Evolutionary conservation across 2,329 filamentous ascomycete genomes (phyloP).

Genomic region (Aspergillus spinulosporus): DNA sequence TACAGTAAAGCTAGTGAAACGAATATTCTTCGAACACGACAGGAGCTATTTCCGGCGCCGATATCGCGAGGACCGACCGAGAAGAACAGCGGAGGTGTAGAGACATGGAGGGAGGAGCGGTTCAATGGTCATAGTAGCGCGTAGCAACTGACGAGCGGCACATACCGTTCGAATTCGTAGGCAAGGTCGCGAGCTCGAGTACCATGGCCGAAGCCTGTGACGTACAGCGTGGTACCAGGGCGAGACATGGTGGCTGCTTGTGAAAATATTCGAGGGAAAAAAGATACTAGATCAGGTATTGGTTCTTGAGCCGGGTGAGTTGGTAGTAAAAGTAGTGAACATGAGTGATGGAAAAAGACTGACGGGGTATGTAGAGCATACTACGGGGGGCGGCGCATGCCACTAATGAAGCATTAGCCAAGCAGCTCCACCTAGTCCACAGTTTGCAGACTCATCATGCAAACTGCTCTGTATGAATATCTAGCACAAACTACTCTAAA

Average conservation of each 20-base stretch:
- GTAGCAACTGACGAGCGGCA: conserved; percentile 56
- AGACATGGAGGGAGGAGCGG: conserved; percentile 17
- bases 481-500: no score
- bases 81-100: conserved; percentile 37
- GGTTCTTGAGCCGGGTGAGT: not conserved
- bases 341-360: conserved; percentile 6
- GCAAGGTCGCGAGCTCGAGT: conserved; percentile 98
- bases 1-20: conserved; percentile 7
- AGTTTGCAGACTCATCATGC: no score
- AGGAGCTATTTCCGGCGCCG: conserved; percentile 22
- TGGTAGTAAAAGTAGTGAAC: not conserved
- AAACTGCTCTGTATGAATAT: no score
- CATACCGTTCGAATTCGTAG: conserved; percentile 99
- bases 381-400: conserved; percentile 11
- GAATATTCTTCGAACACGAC: conserved; percentile 15
- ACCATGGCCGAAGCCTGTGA: conserved; percentile 98
- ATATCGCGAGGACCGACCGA: conserved; percentile 32
- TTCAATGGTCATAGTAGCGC: conserved; percentile 45
- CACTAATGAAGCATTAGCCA: conserved; percentile 3
- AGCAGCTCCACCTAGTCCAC: not conserved
- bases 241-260: conserved; percentile 69
- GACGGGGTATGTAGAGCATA: conserved; percentile 4
- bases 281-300: not conserved
- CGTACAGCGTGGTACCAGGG: conserved; percentile 90
- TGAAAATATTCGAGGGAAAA: not conserved